Evolutionary conservation across 225 moss, liverwort and hornwort species (phyloP), one percentile per base, ranked within the genome.

Genomic region (Anthoceros angustus): DNA sequence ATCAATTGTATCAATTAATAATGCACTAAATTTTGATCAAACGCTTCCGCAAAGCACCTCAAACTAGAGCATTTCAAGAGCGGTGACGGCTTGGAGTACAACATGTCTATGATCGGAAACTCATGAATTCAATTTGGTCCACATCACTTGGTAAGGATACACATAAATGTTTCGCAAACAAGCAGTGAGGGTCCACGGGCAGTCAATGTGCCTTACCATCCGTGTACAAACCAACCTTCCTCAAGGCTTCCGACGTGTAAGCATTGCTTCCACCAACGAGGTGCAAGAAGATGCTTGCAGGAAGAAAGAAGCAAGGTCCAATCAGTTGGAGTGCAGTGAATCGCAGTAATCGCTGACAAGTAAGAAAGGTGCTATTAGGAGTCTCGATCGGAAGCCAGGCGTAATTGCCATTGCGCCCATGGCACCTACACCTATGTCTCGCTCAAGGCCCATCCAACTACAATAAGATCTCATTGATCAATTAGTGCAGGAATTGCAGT

Each of bases 361-460:
- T 14, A 45, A 14, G 9, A 45, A 45, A 9, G 43, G 9, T 45
- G 14, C 14, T 77, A 87, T 89, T 89, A 43, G 83, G 87, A 67
- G 93, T 74, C 84, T 66, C 67, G 63, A 62, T 82, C 80, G 62
- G 74, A 63, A 26, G 79, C 77, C 62, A 93, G 75, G 66, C 72
- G 87, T 87, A 65, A 93, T 74, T 61, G 68, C 50, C 62, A 93
- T 78, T 69, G 82, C 82, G 70, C 87, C 89, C 75, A 86, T 89
- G 66, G 89, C 84, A 69, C 93, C 89, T 43, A 70, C 77, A 62
- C 93, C 93, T 71, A 93, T 87, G 72, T 93, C 93, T 42, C 93
- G 72, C 93, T 93, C 89, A 93, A 89, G n/a, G 93, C 87, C 21
- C 93, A 79, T 93, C 93, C 77, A 93, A 76, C 89, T 93, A 70